Evolutionary conservation across 768 basidiomycete species (phyloP), one percentile per base, ranked within the genome.

Genomic region (Mycena belliarum): DNA sequence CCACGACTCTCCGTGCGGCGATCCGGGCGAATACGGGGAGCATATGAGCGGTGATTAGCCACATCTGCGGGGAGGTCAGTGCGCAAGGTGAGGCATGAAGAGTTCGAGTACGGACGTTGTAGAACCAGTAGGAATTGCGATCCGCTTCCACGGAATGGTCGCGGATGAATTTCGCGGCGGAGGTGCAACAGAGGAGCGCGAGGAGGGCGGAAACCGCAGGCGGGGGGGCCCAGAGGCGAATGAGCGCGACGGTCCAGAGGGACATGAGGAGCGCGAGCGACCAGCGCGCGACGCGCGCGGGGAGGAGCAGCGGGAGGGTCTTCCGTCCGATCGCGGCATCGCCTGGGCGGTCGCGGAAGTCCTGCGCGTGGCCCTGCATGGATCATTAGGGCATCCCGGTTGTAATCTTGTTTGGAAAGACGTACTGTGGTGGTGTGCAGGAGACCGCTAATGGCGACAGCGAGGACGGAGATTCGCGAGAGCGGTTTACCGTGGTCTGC

Each of bases 351-450:
- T 67, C 66, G 33, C 64, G 57, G 44, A 64, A 67, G 45, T 65
- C 66, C 28, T 65, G 64, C 6, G 64, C 66, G 35, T 67, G 57
- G 9, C 66, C 62, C 66, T 67, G 26, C n/a, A 20, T 8, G 25
- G 6, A 18, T 29, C 29, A 24, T 42, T 9, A 42, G 41, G n/a
- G n/a, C n/a, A n/a, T n/a, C n/a, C n/a, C n/a, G n/a, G n/a, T n/a
- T n/a, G n/a, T n/a, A n/a, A n/a, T n/a, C n/a, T n/a, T n/a, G n/a
- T n/a, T n/a, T n/a, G 14, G 16, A 28, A 50, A 20, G 16, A 41
- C 8, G 23, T 10, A 75, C 68, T 0, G 76, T 78, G 16, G 74
- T 76, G 9, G 68, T 49, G 29, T 74, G 72, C 28, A 77, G 64
- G 23, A 64, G 63, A 47, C 69, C 63, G 32, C 69, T 77, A 45